Percentiles rank a stretch among this genome's conserved stretches.
phyloP scores from a whole-genome alignment of 257 asterid genomes.

The Penstemon barbatus region DNA sequence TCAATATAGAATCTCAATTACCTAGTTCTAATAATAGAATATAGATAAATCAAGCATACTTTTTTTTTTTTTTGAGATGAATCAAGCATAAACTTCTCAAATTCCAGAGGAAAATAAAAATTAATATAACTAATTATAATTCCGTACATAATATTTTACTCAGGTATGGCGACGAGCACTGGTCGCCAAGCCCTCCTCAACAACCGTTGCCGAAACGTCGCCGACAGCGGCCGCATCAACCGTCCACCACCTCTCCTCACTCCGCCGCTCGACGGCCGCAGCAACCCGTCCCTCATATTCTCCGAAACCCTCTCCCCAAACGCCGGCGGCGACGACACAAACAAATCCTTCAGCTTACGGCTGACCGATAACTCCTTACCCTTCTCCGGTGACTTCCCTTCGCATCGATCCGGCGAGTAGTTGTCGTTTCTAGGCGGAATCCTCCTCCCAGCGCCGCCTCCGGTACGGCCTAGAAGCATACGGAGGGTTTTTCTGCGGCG shows the following conservation, averaged over 20 bases:
- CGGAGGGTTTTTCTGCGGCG: constrained; percentile 85
- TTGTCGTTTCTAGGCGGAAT: constrained; percentile 15
- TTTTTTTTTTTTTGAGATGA: too few relatives aligned
- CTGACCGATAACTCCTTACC: constrained; percentile 29
- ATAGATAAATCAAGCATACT: not conserved
- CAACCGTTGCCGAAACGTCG: constrained; percentile 58
- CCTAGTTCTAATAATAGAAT: not conserved
- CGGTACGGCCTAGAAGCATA: constrained; percentile 67
- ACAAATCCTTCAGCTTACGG: constrained; percentile 58
- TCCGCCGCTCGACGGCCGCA: constrained; percentile 14
- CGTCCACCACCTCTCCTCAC: constrained; percentile 34
- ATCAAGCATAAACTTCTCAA: constrained; percentile 10
- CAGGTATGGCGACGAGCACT: constrained; percentile 56
- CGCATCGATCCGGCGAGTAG: constrained; percentile 32
- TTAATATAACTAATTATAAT: not conserved
- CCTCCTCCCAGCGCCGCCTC: constrained; percentile 42
- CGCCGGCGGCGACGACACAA: constrained; percentile 68
- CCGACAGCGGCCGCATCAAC: constrained; percentile 50
- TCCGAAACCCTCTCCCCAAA: constrained; percentile 42
- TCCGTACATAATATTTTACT: constrained; percentile 31
- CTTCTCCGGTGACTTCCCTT: constrained; percentile 25
- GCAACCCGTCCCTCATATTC: constrained; percentile 25
- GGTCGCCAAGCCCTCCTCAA: constrained; percentile 71
- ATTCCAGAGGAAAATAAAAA: not conserved
- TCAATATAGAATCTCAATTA: not conserved